Evolutionary conservation across 768 basidiomycete species (phyloP).

Genomic region (Lentinula sp.): DNA sequence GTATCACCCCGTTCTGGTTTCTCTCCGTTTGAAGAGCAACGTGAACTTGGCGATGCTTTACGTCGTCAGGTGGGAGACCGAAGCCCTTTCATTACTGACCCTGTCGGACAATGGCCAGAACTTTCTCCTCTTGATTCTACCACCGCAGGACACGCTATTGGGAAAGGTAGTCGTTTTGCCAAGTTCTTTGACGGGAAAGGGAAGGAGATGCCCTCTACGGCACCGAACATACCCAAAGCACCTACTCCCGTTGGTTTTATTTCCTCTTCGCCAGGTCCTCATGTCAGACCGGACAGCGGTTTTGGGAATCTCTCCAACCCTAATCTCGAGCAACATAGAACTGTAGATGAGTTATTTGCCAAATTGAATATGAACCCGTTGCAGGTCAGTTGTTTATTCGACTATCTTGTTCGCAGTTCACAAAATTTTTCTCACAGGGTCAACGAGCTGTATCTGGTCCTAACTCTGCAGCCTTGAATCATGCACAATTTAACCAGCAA

Average conservation of each 20-base stretch:
- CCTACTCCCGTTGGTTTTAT: constrained; percentile 30
- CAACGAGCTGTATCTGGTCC: constrained; percentile 24
- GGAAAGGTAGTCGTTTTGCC: constrained; percentile 79
- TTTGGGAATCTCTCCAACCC: not conserved
- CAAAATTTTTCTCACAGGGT: constrained; percentile 13
- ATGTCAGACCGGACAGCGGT: constrained; percentile 9
- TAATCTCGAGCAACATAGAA: constrained; percentile 35
- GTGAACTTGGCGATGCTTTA: not conserved
- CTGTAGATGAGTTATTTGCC: constrained; percentile 77
- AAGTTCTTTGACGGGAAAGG: constrained; percentile 82
- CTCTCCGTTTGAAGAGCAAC: constrained; percentile 50
- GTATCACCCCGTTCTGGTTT: constrained; percentile 22
- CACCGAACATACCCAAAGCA: constrained; percentile 26
- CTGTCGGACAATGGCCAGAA: constrained; percentile 4
- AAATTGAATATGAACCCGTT: constrained; percentile 68
- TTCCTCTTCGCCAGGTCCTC: constrained; percentile 39
- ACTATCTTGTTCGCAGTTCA: not conserved
- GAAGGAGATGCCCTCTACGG: constrained; percentile 30
- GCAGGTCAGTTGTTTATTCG: constrained; percentile 43
- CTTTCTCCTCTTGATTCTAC: constrained; percentile 11
- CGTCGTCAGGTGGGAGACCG: constrained; percentile 4
- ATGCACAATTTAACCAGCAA: constrained; percentile 27
- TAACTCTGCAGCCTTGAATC: constrained; percentile 16
- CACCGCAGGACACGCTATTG: constrained; percentile 40
- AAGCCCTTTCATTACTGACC: not conserved